Percentiles rank a stretch among this genome's conserved stretches.
These are phyloP conservation scores for Leersia perrieri DNA, from an alignment of 176 grass and related monocot genomes.

Conservation along the genomic window DNA sequence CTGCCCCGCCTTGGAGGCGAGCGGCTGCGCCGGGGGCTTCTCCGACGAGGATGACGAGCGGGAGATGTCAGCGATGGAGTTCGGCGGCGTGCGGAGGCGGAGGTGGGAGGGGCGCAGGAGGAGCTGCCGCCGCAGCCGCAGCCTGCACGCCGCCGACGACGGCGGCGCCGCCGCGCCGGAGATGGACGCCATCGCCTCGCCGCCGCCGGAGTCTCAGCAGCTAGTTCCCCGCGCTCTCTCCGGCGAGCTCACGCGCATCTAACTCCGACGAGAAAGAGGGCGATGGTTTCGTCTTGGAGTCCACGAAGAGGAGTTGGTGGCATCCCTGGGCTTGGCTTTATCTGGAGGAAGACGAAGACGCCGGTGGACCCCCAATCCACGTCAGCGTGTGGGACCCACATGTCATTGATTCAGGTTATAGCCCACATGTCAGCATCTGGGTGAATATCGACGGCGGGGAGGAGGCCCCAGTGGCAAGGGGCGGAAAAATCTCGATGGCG, in stretches of 20 bases:
- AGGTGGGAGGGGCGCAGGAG: slow-evolving; percentile 43
- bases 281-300: slow-evolving; percentile 25
- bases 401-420: neutral
- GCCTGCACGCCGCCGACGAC: slow-evolving; percentile 32
- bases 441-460: slow-evolving; percentile 13
- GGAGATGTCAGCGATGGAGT: slow-evolving; percentile 73
- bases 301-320: slow-evolving; percentile 35
- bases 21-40: slow-evolving; percentile 21
- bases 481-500: slow-evolving; percentile 31
- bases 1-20: slow-evolving; percentile 22
- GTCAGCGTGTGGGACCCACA: neutral
- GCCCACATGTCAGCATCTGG: neutral
- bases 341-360: slow-evolving; percentile 19
- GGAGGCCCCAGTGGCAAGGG: neutral
- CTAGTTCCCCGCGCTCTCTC: neutral
- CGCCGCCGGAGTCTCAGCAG: neutral
- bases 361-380: neutral
- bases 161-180: slow-evolving; percentile 50
- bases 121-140: slow-evolving; percentile 31
- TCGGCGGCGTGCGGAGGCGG: slow-evolving; percentile 57
- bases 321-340: slow-evolving; percentile 42
- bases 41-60: slow-evolving; percentile 40
- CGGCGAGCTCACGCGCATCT: slow-evolving; percentile 17
- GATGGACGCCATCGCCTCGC: slow-evolving; percentile 53
- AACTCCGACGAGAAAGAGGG: neutral